Evolutionary conservation across 2,329 filamentous ascomycete species (phyloP), one percentile per base, ranked within the genome.

Genomic region (Escovopsis sp.): DNA sequence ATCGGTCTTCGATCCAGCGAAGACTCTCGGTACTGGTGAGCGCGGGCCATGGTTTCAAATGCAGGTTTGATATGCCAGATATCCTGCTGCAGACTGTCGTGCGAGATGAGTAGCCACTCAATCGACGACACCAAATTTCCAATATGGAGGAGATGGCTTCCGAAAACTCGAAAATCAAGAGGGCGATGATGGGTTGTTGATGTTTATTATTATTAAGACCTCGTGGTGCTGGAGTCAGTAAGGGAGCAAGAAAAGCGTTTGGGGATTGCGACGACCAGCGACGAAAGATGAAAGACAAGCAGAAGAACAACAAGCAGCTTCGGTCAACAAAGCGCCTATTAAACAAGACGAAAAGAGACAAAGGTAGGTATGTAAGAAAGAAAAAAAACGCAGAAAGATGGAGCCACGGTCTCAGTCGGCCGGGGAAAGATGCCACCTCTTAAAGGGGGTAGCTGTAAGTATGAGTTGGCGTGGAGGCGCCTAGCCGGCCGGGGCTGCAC

Each of bases 1-100:
- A 60, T 63, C 48, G 60, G 62, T 61, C 69, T 69, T 65, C 72
- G 72, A 59, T 58, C 73, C 69, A 65, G 73, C 73, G 68, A 67
- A 63, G 69, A 64, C 48, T 69, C 68, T 49, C 61, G 63, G 55
- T 68, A 60, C 54, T 60, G 62, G 53, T 68, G 70, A 49, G 51
- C 51, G 44, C 49, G 51, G 48, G 72, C 58, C 72, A 75, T 75
- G 47, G 55, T 67, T 53, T 58, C 60, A 51, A 45, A 52, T 45
- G 47, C 47, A 40, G 47, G 49, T 52, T 49, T 56, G 55, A 46
- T 60, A 60, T 59, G 49, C 51, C 43, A 48, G 51, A 57, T 56
- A 58, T 51, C 36, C 28, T 11, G 11, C 30, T 41, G 40, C 36
- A 33, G 41, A 19, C 6, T 33, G 33, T 9, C 8, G 28, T 32